phyloP scores from a whole-genome alignment of 169 alveolate genomes.

The Cryptosporidium muris region DNA sequence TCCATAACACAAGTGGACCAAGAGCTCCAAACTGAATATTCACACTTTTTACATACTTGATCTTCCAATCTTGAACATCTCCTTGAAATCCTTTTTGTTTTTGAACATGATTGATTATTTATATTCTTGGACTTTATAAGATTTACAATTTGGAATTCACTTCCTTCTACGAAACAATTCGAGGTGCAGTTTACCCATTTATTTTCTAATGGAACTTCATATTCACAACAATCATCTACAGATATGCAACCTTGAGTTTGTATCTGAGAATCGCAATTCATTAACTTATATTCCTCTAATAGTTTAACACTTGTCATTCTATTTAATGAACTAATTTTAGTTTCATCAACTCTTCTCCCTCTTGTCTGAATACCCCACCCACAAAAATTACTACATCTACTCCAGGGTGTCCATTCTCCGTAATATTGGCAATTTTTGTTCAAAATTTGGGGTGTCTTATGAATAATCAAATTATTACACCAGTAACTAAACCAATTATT shows the following conservation, averaged over 20 bases:
- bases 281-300: neutral
- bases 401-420: conserved; percentile 51
- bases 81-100: conserved; percentile 15
- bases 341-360: conserved; percentile 41
- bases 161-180: conserved; percentile 2
- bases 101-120: conserved; percentile 7
- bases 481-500: conserved; percentile 1
- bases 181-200: conserved; percentile 28
- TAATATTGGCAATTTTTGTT: conserved; percentile 29
- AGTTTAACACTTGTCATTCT: neutral
- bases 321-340: neutral
- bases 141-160: conserved; percentile 20
- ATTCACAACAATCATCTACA: conserved; percentile 29
- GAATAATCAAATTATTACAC: conserved; percentile 34
- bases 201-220: conserved; percentile 11
- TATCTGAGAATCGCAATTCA: conserved; percentile 17
- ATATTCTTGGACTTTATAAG: conserved; percentile 14
- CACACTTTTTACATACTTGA: neutral
- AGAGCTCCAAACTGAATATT: neutral
- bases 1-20: conserved; percentile 32
- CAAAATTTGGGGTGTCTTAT: conserved; percentile 17
- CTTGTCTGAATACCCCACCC: conserved; percentile 64
- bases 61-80: conserved; percentile 1
- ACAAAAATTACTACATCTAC: conserved; percentile 27
- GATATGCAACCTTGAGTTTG: conserved; percentile 55